Evolutionary conservation across 768 basidiomycete genomes (phyloP), one percentile per base, ranked within the genome.

Genomic region (Amyloporia xantha): DNA sequence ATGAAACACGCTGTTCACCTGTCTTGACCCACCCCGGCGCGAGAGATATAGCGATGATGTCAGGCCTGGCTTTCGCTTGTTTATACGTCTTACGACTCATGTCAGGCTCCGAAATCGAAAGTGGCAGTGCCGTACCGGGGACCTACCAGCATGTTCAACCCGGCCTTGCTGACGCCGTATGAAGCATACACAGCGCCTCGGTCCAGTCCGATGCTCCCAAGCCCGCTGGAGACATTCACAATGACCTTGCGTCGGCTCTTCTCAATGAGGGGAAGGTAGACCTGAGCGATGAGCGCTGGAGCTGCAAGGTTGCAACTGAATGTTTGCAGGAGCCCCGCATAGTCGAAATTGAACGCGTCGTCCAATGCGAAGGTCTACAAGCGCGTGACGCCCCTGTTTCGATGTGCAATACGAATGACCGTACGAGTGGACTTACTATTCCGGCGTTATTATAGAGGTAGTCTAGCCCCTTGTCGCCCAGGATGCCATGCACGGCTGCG

Each of bases 401-500:
- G 2, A 24, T 35, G 17, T 37, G 37, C 11, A 25, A 48, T 48
- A 62, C 61, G 46, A 10, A 30, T 10, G 21, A 30, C 5, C 40
- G 41, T 27, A 4, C n/a, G n/a, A n/a, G n/a, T n/a, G 6, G 12
- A 59, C 69, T 42, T 47, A 69, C 68, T 27, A 69, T 53, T 0
- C 58, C 70, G 2, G 70, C 68, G 44, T 69, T 71, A 58, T 71
- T 73, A 48, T 69, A 51, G 19, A 73, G 58, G 44, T 69, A 71
- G 55, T 73, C 68, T 5, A 72, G 53, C 10, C 70, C 68, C 2
- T 42, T 24, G 30, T 54, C 54, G 3, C 56, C 62, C 12, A 71
- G 52, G 19, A 66, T 44, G 35, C 45, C 56, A 33, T 54, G 59
- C n/a, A 65, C 61, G 5, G 50, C 33, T 33, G 52, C 43, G 9